Evolutionary conservation across 1,284 basidiomycete genomes (phyloP).

Genomic region (Cryptococcus sp.): DNA sequence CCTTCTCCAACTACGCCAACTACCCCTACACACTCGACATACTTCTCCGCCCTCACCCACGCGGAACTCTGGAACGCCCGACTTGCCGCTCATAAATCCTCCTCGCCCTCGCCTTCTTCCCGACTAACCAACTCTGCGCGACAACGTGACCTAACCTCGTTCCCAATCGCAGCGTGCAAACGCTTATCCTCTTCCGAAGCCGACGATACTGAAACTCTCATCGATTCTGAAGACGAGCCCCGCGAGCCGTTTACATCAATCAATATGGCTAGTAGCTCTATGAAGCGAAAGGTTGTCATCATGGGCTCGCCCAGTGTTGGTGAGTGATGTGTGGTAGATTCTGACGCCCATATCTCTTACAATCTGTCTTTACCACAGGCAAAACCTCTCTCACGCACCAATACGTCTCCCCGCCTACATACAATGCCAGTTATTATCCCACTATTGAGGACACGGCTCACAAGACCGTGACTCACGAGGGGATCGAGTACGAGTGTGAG

Average conservation of each 20-base stretch:
- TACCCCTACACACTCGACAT: constrained; percentile 11
- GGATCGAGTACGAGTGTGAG: constrained; percentile 87
- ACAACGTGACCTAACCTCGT: not conserved
- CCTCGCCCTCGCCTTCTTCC: not conserved
- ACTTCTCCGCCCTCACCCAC: constrained; percentile 11
- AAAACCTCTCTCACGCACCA: constrained; percentile 77
- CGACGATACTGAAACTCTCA: not conserved
- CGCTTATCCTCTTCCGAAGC: not conserved
- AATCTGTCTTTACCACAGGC: constrained; percentile 55
- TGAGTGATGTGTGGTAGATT: constrained; percentile 52
- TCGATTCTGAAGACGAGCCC: not conserved
- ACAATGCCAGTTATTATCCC: constrained; percentile 84
- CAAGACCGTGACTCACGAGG: constrained; percentile 81
- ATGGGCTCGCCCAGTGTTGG: constrained; percentile 78
- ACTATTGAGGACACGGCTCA: constrained; percentile 90
- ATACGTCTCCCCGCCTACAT: constrained; percentile 67
- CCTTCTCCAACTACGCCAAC: constrained; percentile 9
- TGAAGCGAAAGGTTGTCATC: constrained; percentile 79
- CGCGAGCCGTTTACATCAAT: not conserved
- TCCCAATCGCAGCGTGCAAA: not conserved
- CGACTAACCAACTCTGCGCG: not conserved
- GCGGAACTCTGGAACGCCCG: constrained; percentile 13
- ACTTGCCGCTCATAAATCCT: constrained; percentile 11
- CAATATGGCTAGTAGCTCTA: constrained; percentile 20
- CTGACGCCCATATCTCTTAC: not conserved